A percentile compares a stretch with the other conserved stretches of the same genome.
These are phyloP conservation scores for Lachnellula hyalina DNA, from an alignment of 2,329 filamentous ascomycete genomes.

Conservation along the genomic window DNA sequence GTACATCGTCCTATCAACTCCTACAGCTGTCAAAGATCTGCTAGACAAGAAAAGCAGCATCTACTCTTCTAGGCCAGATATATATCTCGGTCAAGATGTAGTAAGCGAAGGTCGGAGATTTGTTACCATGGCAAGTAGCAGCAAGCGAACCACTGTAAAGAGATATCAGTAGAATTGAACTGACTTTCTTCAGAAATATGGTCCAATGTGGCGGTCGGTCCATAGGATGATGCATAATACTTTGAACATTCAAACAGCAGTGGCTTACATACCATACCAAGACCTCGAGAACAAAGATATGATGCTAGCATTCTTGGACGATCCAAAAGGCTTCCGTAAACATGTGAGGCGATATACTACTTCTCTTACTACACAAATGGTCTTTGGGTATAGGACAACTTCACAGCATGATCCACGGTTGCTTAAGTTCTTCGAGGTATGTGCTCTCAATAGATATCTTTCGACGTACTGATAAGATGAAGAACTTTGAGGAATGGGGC, in stretches of 20 bases:
- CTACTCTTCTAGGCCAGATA: background rate
- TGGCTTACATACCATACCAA: background rate
- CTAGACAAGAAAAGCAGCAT: background rate
- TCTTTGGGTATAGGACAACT: background rate
- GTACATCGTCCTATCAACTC: background rate
- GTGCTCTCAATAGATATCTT: background rate
- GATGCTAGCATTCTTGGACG: background rate
- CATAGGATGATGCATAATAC: background rate
- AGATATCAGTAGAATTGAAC: background rate
- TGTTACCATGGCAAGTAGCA: background rate
- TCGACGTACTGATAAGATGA: too few relatives aligned
- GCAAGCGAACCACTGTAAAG: background rate
- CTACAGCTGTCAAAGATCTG: background rate
- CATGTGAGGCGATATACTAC: background rate
- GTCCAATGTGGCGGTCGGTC: background rate
- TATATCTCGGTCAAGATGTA: background rate
- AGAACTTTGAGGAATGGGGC: background rate
- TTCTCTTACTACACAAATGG: background rate
- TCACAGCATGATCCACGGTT: background rate
- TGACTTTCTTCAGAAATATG: background rate
- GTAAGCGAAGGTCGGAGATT: background rate
- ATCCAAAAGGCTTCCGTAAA: background rate
- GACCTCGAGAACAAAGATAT: background rate
- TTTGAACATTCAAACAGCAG: background rate
- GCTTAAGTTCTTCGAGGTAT: background rate